Percentiles rank a stretch among this genome's conserved stretches.
These are phyloP conservation scores for Lolium rigidum DNA, from an alignment of 176 grass and related monocot species.

Conservation along the genomic window DNA sequence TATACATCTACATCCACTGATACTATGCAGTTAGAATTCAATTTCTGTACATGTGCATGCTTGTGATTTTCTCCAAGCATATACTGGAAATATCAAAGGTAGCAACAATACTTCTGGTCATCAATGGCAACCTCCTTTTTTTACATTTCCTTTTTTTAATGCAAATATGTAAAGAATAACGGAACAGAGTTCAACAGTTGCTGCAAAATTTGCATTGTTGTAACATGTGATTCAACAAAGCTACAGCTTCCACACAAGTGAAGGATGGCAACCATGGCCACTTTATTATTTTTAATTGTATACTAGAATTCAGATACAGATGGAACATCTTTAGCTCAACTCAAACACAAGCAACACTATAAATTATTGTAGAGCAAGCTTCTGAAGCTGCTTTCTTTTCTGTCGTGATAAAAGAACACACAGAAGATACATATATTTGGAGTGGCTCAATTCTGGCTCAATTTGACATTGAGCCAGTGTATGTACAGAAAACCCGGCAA, in stretches of 20 bases:
- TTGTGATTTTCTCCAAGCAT: not conserved
- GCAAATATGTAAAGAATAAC: not conserved
- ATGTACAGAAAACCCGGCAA: not conserved
- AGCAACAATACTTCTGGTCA: not conserved
- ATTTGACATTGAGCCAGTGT: slow-evolving; percentile 32
- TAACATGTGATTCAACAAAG: not conserved
- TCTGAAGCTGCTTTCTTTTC: slow-evolving; percentile 11
- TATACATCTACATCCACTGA: not conserved
- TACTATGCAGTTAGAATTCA: not conserved
- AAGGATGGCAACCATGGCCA: slow-evolving; percentile 18
- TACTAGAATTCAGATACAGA: not conserved
- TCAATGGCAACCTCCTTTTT: not conserved
- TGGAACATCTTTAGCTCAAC: not conserved
- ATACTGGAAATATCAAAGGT: not conserved
- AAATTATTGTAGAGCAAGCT: slow-evolving; percentile 44
- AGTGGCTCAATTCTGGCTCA: slow-evolving; percentile 54
- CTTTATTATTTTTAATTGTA: not conserved
- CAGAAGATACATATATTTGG: slow-evolving; percentile 10
- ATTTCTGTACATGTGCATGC: not conserved
- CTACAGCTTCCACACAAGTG: not conserved
- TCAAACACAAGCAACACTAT: not conserved
- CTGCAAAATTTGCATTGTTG: not conserved
- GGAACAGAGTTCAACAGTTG: not conserved
- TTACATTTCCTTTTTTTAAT: not conserved
- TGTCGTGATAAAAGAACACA: not conserved